Conservation (phyloP, 192 early-diverging fungal species). For the Coemansia umbellata region DNA sequence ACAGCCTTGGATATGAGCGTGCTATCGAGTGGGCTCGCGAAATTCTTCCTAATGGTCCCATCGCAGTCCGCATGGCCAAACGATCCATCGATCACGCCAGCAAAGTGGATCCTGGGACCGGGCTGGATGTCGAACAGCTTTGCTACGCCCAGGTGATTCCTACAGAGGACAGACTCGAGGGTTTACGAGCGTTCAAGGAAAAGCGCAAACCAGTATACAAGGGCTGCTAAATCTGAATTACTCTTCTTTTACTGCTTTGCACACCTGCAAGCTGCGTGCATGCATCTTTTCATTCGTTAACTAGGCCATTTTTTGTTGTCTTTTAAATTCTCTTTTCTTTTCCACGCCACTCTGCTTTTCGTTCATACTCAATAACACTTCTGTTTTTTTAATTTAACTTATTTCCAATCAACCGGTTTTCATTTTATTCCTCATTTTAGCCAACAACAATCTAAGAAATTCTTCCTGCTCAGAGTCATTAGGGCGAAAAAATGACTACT, state of each 20-base stretch:
- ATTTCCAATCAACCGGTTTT: not conserved
- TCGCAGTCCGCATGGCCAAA: conserved; percentile 91
- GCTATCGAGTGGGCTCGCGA: conserved; percentile 74
- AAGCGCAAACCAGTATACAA: conserved; percentile 82
- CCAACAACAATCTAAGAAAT: too few species aligned
- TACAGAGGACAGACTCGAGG: conserved; percentile 91
- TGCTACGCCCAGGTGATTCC: conserved; percentile 95
- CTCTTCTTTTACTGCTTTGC: not conserved
- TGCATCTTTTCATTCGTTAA: too few species aligned
- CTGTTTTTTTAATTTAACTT: not conserved
- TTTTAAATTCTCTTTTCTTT: not conserved
- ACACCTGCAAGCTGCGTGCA: too few species aligned
- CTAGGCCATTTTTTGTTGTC: not conserved
- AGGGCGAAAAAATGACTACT: not conserved
- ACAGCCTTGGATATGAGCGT: conserved; percentile 52
- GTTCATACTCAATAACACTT: not conserved
- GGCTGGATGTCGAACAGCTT: conserved; percentile 86
- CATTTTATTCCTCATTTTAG: not conserved
- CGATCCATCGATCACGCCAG: conserved; percentile 78
- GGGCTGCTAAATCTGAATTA: conserved; percentile 45
- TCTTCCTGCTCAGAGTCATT: too few species aligned
- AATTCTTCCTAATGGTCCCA: conserved; percentile 78
- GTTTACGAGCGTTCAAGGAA: conserved; percentile 70
- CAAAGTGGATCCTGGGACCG: conserved; percentile 76
- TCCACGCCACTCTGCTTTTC: not conserved